These are phyloP conservation scores for Chaetoscypha palmicola DNA, from an alignment of 2,329 filamentous ascomycete species.

Conservation along the genomic window DNA sequence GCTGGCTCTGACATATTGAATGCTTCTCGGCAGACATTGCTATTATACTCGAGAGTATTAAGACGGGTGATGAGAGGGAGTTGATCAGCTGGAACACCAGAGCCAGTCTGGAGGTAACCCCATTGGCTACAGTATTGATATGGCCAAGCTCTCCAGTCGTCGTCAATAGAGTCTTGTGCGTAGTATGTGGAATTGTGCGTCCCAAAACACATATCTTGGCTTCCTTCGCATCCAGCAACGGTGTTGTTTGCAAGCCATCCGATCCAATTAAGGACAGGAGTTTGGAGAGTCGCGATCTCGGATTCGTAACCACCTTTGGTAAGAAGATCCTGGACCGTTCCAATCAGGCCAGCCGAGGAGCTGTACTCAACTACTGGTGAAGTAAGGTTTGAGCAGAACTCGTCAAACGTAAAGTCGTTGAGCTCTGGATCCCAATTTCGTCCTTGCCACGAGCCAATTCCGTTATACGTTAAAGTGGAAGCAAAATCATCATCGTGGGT, in stretches of 20 bases:
- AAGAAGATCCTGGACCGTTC: conserved; percentile 48
- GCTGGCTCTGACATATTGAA: conserved; percentile 64
- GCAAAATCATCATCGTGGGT: conserved; percentile 44
- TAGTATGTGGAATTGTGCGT: conserved; percentile 41
- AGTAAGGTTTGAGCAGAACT: conserved; percentile 52
- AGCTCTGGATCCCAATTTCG: conserved; percentile 54
- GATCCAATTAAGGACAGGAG: conserved; percentile 48
- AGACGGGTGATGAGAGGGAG: conserved; percentile 67
- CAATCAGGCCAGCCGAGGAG: conserved; percentile 57
- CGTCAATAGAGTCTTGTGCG: conserved; percentile 36
- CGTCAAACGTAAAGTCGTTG: conserved; percentile 40
- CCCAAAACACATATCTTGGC: conserved; percentile 45
- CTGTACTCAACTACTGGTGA: conserved; percentile 45
- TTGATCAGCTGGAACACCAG: conserved; percentile 54
- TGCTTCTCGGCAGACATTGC: conserved; percentile 54
- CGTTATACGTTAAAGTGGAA: conserved; percentile 34
- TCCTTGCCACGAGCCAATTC: conserved; percentile 45
- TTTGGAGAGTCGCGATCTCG: conserved; percentile 37
- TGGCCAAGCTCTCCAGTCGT: conserved; percentile 45
- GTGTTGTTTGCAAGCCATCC: conserved; percentile 43
- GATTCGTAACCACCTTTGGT: conserved; percentile 40
- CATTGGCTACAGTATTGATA: conserved; percentile 51
- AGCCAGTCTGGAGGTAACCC: conserved; percentile 73
- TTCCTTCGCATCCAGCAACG: conserved; percentile 33
- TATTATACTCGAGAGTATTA: conserved; percentile 56